A percentile compares a stretch with the other conserved stretches of the same genome.
Conservation (phyloP, 139 green algal genomes). For the Helicosporidium sp. region DNA sequence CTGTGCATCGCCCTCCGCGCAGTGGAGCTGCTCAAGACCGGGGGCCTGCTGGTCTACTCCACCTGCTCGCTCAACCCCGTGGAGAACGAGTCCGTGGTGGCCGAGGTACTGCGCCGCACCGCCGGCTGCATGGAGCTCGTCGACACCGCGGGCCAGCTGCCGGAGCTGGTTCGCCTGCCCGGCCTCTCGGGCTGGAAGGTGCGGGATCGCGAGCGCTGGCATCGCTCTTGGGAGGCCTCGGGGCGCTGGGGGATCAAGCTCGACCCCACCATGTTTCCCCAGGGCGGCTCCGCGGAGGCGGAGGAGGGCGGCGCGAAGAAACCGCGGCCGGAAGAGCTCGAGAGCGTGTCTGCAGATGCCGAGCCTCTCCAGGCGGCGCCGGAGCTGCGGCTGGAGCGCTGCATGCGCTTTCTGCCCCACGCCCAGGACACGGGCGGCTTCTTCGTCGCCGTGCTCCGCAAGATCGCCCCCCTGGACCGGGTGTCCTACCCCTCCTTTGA, state of each 20-base stretch:
- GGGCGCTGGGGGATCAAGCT: slow-evolving; percentile 25
- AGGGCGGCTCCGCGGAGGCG: slow-evolving; percentile 23
- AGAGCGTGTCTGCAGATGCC: too few relatives aligned
- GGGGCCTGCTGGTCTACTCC: slow-evolving; percentile 89
- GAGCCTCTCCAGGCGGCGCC: too few relatives aligned
- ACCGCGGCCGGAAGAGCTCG: too few relatives aligned
- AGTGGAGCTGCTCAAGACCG: slow-evolving; percentile 61
- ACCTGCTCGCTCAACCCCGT: slow-evolving; percentile 96
- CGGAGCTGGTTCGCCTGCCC: slow-evolving; percentile 46
- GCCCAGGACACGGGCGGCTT: slow-evolving; percentile 90
- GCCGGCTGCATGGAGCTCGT: slow-evolving; percentile 59
- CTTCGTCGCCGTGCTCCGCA: slow-evolving; percentile 86
- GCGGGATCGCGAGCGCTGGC: slow-evolving; percentile 34
- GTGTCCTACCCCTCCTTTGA: slow-evolving; percentile 2
- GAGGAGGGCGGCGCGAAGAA: too few relatives aligned
- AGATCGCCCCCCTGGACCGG: slow-evolving; percentile 27
- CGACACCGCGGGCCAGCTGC: slow-evolving; percentile 55
- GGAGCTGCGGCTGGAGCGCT: slow-evolving; percentile 73
- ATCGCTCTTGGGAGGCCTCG: slow-evolving; percentile 37
- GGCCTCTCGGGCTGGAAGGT: slow-evolving; percentile 67
- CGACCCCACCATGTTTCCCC: slow-evolving; percentile 63
- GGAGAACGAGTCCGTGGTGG: slow-evolving; percentile 96
- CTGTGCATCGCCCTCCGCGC: slow-evolving; percentile 68
- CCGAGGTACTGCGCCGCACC: slow-evolving; percentile 45
- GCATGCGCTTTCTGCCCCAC: slow-evolving; percentile 92